Base-by-base conservation (phyloP, 2,329 filamentous ascomycete species). In the Aspergillus sp. region DNA sequence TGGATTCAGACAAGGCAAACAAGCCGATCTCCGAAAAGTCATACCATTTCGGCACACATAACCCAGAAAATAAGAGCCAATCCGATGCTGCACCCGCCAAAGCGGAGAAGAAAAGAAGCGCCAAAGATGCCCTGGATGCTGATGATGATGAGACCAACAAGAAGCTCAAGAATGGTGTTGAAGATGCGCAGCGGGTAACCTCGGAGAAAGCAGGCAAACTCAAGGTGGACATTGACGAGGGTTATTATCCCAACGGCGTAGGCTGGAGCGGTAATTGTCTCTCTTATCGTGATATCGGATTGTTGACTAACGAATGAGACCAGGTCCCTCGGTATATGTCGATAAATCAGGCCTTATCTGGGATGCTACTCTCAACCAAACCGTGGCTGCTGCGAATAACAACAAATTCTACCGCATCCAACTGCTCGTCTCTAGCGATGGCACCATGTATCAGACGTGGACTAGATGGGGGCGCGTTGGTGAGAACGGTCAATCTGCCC, bases 401-500 rank as follows among this genome's bases (percentile, higher is more conserved):
- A 94, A 95, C 76, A 95, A 95, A 68, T 94, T 93, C 74, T 94
- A 93, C 71, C 85, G 87, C 30, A 74, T 93, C 30, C 91, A 94
- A 80, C 80, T 91, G 64, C 70, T 87, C n/a, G 47, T 56, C 17
- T 54, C 59, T 6, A 55, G 57, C 3, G 56, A 59, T 9, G 60
- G 58, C 66, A 68, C 23, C 64, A 66, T 15, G 71, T 91, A 82
- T 73, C 79, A 81, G 48, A 87, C 86, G 0, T 94, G 90, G 90
- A 92, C 89, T 3, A 84, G 91, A 60, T 96, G 91, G 91, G 92
- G 92, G 23, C 86, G 92, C 23, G 91, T 96, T 4, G 85, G 84
- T 4, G 84, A 85, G 64, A 67, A 64, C 25, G 85, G 85, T 1
- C 79, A 84, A 62, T 77, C 59, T 30, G 76, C 78, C 3, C 62